A percentile compares a stretch with the other conserved stretches of the same genome.
phyloP scores from a whole-genome alignment of 2,329 filamentous ascomycete species.

The Diaporthe amygdali region DNA sequence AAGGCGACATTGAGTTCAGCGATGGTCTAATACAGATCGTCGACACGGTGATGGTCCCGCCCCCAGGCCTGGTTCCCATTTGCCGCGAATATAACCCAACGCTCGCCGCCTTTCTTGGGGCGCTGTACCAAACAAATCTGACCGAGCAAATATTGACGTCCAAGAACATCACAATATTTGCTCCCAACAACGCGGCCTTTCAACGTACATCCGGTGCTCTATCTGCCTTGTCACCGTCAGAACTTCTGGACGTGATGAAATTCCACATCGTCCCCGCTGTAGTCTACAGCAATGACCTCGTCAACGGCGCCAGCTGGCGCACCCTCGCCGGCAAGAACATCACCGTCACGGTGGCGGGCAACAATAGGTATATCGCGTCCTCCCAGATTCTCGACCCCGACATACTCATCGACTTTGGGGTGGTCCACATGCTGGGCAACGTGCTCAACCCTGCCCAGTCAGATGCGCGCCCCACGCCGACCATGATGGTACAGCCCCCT shows the following conservation, averaged over 20 bases:
- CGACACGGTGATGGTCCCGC: slow-evolving; percentile 57
- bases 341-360: slow-evolving; percentile 48
- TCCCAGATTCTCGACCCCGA: slow-evolving; percentile 57
- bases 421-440: slow-evolving; percentile 62
- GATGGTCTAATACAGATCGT: slow-evolving; percentile 58
- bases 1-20: slow-evolving; percentile 51
- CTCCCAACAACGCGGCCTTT: slow-evolving; percentile 57
- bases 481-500: slow-evolving; percentile 39
- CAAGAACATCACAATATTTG: slow-evolving; percentile 59
- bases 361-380: slow-evolving; percentile 52
- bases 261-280: slow-evolving; percentile 65
- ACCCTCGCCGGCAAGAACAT: slow-evolving; percentile 43
- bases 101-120: slow-evolving; percentile 47
- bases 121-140: slow-evolving; percentile 42
- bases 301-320: slow-evolving; percentile 50
- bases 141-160: slow-evolving; percentile 46
- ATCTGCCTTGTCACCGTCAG: slow-evolving; percentile 41
- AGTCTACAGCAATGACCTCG: slow-evolving; percentile 51
- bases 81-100: slow-evolving; percentile 39
- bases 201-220: slow-evolving; percentile 50
- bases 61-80: slow-evolving; percentile 42
- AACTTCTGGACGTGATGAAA: slow-evolving; percentile 51
- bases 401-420: slow-evolving; percentile 60
- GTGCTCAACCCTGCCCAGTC: slow-evolving; percentile 50
- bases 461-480: slow-evolving; percentile 42